Conservation (phyloP, 441 rosid genomes). For the Corymbia citriodora region DNA sequence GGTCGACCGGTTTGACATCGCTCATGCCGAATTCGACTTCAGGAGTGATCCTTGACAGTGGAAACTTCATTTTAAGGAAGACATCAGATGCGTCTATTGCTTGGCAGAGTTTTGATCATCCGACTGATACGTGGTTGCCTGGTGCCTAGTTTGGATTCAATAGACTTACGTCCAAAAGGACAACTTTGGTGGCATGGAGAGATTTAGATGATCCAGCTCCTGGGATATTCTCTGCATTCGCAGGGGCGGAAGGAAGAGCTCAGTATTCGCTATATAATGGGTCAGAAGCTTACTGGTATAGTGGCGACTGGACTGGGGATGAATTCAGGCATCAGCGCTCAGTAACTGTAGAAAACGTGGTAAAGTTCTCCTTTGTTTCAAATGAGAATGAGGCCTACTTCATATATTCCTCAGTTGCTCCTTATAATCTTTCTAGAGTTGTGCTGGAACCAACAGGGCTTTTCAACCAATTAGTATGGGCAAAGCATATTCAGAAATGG, state of each 20-base stretch:
- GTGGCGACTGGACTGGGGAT: conserved; percentile 13
- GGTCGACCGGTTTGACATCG: conserved; percentile 6
- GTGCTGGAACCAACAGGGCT: conserved; percentile 5
- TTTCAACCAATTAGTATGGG: not conserved
- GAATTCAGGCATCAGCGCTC: conserved; percentile 1
- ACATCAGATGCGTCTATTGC: not conserved
- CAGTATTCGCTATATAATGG: not conserved
- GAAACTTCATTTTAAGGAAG: conserved; percentile 11
- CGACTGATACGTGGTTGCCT: conserved; percentile 13
- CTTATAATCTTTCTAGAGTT: conserved; percentile 7
- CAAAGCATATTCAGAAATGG: not conserved
- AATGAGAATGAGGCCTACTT: conserved; percentile 16
- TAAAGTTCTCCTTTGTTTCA: not conserved
- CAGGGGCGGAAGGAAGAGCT: not conserved
- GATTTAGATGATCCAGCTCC: conserved; percentile 16
- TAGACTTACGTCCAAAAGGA: not conserved
- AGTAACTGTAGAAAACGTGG: not conserved
- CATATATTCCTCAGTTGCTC: not conserved
- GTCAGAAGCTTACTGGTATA: not conserved
- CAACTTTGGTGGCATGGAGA: conserved; percentile 1
- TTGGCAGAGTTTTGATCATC: conserved; percentile 10
- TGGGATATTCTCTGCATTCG: not conserved
- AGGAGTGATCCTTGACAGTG: conserved; percentile 14
- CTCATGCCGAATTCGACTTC: not conserved
- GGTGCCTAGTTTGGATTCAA: conserved; percentile 8